Evolutionary conservation across 495 filamentous ascomycete genomes (phyloP).

Genomic region (Podospora anserina): DNA sequence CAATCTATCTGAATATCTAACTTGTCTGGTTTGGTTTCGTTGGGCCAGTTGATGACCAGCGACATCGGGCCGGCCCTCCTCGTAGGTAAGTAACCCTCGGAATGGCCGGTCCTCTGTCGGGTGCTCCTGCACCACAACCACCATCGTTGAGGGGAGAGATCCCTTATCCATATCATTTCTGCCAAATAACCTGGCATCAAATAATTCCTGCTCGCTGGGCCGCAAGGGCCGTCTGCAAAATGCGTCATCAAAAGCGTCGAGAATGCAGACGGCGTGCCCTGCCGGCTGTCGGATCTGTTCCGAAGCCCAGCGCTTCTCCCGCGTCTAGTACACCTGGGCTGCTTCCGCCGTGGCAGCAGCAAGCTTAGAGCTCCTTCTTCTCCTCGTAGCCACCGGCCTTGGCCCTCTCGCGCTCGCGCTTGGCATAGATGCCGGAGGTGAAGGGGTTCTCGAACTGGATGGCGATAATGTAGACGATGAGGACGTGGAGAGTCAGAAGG

Average conservation of each 20-base stretch:
- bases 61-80: slow-evolving; percentile 16
- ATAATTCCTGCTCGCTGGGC: slow-evolving; percentile 13
- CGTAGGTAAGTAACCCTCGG: slow-evolving; percentile 5
- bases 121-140: slow-evolving; percentile 27
- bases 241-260: background rate
- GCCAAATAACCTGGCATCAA: slow-evolving; percentile 10
- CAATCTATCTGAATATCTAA: slow-evolving; percentile 10
- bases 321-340: slow-evolving; percentile 7
- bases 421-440: slow-evolving; percentile 88
- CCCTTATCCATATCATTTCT: slow-evolving; percentile 16
- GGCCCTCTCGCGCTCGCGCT: slow-evolving; percentile 63
- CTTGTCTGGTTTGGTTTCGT: slow-evolving; percentile 17
- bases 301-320: slow-evolving; percentile 21
- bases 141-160: slow-evolving; percentile 26
- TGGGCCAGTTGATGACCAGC: slow-evolving; percentile 34
- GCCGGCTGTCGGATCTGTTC: background rate
- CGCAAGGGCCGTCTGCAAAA: background rate
- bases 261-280: slow-evolving; percentile 14
- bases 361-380: slow-evolving; percentile 47
- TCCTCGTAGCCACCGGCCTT: slow-evolving; percentile 29
- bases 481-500: slow-evolving; percentile 69
- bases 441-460: slow-evolving; percentile 96
- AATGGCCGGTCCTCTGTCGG: slow-evolving; percentile 18
- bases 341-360: background rate
- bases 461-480: slow-evolving; percentile 76